Evolutionary conservation across 2,329 filamentous ascomycete species (phyloP), one percentile per base, ranked within the genome.

Genomic region (Drechslerella stenobrocha): DNA sequence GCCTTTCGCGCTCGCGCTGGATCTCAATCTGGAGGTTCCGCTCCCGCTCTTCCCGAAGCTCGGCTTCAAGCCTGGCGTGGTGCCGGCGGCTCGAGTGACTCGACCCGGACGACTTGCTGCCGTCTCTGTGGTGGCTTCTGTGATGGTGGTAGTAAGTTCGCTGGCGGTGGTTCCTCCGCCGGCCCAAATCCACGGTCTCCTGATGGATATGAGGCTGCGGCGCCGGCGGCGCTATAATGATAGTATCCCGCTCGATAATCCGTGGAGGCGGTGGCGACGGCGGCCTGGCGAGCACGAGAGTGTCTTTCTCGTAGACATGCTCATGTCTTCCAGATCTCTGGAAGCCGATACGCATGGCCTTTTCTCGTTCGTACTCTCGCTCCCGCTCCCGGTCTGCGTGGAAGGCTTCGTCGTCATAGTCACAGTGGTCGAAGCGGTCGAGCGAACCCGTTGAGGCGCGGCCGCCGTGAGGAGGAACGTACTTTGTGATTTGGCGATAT

Each of bases 231-330:
- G 63, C 63, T 6, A 67, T 48, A 56, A 67, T 67, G n/a, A 67
- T 67, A 3, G 63, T 67, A 44, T 67, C 63, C 30, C 63, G 50
- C 55, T 67, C 63, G 35, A 67, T 67, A 15, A 67, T 67, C 28
- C 63, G 55, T 47, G 63, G 63, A 26, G 63, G 63, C 11, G 63
- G 50, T n/a, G 63, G 63, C 6, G 63, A 67, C 11, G 55, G 63
- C 20, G 48, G 63, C 18, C 63, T 48, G 13, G 63, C 63, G 22
- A 67, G 63, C 8, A 67, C 63, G 23, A 67, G 7, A 26, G 63
- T 67, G 55, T 67, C 63, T 28, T 67, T 67, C 40, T 67, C 63
- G 35, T 67, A 67, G 37, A 59, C 30, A 51, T 67, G 63, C 34
- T 67, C 63, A 46, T 67, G 63, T 47, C 63, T 66, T 52, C 61